A percentile compares a stretch with the other conserved stretches of the same genome.
phyloP scores from a whole-genome alignment of 176 grass and related monocot genomes.

The Oryza punctata region DNA sequence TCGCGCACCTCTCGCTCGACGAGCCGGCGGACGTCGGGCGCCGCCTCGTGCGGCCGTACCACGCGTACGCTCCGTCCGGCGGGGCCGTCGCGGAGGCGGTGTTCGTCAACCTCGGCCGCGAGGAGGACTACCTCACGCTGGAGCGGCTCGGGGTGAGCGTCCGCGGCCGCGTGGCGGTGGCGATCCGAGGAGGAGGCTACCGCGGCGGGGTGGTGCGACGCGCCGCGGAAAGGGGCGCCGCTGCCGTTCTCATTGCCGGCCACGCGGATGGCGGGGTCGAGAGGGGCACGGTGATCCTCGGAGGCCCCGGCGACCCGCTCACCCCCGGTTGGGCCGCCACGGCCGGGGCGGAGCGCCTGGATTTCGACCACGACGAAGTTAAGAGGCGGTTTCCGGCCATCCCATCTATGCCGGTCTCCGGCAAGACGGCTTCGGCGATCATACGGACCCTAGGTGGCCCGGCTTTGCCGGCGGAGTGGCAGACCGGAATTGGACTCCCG shows the following conservation, averaged over 20 bases:
- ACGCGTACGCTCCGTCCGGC: conserved; percentile 83
- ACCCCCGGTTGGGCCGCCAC: conserved; percentile 84
- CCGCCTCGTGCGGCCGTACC: conserved; percentile 63
- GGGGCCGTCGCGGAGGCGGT: conserved; percentile 59
- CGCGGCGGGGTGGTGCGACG: conserved; percentile 70
- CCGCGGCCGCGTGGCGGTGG: conserved; percentile 56
- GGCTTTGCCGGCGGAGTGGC: conserved; percentile 54
- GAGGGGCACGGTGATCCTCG: conserved; percentile 74
- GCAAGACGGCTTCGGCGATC: conserved; percentile 53
- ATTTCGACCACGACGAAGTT: conserved; percentile 48
- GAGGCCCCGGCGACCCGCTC: conserved; percentile 73
- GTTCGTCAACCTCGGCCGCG: conserved; percentile 80
- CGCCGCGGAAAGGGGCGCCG: conserved; percentile 65
- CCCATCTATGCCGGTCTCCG: conserved; percentile 86
- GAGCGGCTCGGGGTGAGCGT: conserved; percentile 55
- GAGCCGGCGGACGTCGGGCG: conserved; percentile 63
- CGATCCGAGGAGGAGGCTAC: conserved; percentile 57
- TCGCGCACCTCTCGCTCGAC: conserved; percentile 43
- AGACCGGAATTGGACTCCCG: background rate
- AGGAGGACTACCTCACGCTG: conserved; percentile 67
- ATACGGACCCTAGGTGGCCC: conserved; percentile 62
- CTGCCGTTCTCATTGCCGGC: conserved; percentile 67
- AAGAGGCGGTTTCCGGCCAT: conserved; percentile 65
- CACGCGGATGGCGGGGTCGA: conserved; percentile 70
- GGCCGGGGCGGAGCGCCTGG: conserved; percentile 49